These are phyloP conservation scores for Sporothrix brunneoviolacea DNA, from an alignment of 2,329 filamentous ascomycete species.

Conservation along the genomic window DNA sequence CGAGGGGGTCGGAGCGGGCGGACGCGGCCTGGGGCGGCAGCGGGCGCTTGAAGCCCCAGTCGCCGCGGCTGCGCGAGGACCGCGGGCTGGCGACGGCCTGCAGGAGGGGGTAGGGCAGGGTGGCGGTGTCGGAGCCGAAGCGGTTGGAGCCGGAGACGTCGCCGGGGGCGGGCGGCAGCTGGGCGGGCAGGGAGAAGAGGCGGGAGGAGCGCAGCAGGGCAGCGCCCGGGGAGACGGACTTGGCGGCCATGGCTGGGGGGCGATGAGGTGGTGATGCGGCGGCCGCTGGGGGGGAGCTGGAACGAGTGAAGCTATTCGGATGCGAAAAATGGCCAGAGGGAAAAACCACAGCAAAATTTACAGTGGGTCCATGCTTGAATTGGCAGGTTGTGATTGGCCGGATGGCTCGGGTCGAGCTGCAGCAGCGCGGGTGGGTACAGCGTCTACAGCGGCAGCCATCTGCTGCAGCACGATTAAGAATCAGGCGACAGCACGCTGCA, in stretches of 20 bases:
- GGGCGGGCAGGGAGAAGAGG: slow-evolving; percentile 77
- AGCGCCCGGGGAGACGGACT: slow-evolving; percentile 51
- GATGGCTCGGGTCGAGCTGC: neutral
- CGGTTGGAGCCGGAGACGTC: slow-evolving; percentile 41
- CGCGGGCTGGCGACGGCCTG: slow-evolving; percentile 74
- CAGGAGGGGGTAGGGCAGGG: slow-evolving; percentile 70
- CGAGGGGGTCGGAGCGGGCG: slow-evolving; percentile 63
- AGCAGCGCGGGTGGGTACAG: neutral
- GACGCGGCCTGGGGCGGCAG: slow-evolving; percentile 71
- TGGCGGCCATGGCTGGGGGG: slow-evolving; percentile 22
- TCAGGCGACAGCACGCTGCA: neutral
- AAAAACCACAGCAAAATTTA: slow-evolving; percentile 1
- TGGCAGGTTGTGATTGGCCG: neutral
- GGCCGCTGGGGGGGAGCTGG: neutral
- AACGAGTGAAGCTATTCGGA: slow-evolving; percentile 2
- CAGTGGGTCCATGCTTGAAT: neutral
- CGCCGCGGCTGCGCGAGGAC: slow-evolving; percentile 66
- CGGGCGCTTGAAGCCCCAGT: slow-evolving; percentile 88
- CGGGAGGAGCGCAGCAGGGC: slow-evolving; percentile 77
- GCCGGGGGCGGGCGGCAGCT: slow-evolving; percentile 56
- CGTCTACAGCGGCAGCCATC: too few species aligned
- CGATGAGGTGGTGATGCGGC: neutral
- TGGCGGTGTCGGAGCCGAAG: slow-evolving; percentile 60
- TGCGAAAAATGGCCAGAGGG: neutral
- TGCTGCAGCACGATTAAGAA: neutral